Evolutionary conservation across 2,329 filamentous ascomycete genomes (phyloP), one percentile per base, ranked within the genome.

Genomic region (Thelonectria discophora): DNA sequence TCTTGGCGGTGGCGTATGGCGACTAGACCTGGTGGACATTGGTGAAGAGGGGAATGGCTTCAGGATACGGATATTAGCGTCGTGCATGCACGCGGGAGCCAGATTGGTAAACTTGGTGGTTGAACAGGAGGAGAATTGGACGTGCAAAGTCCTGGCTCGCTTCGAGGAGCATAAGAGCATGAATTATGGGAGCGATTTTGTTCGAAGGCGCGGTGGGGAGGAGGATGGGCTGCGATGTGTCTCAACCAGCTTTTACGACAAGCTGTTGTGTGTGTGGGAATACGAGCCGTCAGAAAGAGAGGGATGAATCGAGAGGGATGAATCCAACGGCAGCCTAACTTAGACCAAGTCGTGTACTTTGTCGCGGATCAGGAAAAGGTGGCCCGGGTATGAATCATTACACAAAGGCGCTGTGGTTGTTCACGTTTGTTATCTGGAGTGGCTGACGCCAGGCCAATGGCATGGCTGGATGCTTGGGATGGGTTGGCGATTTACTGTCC

Each of bases 141-240:
- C 71, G 1, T 88, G 95, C 59, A 79, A 84, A 45, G 81, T 94
- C 1, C 67, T 94, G 48, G 88, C 85, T 0, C 85, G 83, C 54
- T 97, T 97, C 72, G 90, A 92, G 68, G 91, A 94, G 73, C 93
- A 97, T 74, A 82, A 91, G 78, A 97, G 93, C 75, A 97, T 97
- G 93, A 97, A 97, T 72, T 98, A 98, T 75, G 94, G 90, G 7
- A 92, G 90, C 69, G 93, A 94, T 76, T 85, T 88, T 60, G 82
- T 85, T 66, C 82, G 82, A 2, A 71, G 58, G 21, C 53, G 55
- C 7, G 69, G 72, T 1, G 58, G 62, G 6, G 21, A 6, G 21
- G 21, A 6, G 0, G 58, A 63, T 4, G 57, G 77, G 7, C 58
- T 82, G 37, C 68, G 80, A 18, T 85, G 88, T 67, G 80, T 93